phyloP scores from a whole-genome alignment of 2,329 filamentous ascomycete species.

The Fusarium penzigii region DNA sequence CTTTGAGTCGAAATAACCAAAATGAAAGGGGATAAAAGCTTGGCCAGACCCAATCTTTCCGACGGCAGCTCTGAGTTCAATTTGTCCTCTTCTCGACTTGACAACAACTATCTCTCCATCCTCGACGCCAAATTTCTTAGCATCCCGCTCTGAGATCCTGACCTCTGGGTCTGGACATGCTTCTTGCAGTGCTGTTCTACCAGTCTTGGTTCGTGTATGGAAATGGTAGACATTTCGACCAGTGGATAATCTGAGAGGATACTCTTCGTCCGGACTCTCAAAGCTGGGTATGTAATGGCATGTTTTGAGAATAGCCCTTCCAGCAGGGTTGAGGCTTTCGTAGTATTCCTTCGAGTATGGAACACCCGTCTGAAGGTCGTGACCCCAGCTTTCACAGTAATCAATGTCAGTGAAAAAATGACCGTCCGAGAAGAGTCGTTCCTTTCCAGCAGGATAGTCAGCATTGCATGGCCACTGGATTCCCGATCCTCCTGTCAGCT shows the following conservation, averaged over 20 bases:
- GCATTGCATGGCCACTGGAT: not conserved
- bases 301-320: not conserved
- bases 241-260: not conserved
- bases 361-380: not conserved
- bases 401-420: not conserved
- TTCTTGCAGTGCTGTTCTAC: not conserved
- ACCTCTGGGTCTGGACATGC: not conserved
- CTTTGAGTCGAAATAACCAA: not conserved
- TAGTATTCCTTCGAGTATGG: not conserved
- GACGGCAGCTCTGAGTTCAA: not conserved
- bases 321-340: not conserved
- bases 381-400: not conserved
- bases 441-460: not conserved
- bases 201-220: not conserved
- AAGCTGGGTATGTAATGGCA: not conserved
- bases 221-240: not conserved
- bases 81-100: not conserved
- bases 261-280: not conserved
- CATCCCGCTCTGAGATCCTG: not conserved
- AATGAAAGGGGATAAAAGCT: not conserved
- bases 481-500: not conserved
- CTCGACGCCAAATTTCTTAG: not conserved
- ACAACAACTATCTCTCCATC: not conserved
- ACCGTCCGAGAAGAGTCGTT: not conserved
- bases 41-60: not conserved